These are phyloP conservation scores for Lactifluus volemus DNA, from an alignment of 768 basidiomycete species.

Conservation along the genomic window DNA sequence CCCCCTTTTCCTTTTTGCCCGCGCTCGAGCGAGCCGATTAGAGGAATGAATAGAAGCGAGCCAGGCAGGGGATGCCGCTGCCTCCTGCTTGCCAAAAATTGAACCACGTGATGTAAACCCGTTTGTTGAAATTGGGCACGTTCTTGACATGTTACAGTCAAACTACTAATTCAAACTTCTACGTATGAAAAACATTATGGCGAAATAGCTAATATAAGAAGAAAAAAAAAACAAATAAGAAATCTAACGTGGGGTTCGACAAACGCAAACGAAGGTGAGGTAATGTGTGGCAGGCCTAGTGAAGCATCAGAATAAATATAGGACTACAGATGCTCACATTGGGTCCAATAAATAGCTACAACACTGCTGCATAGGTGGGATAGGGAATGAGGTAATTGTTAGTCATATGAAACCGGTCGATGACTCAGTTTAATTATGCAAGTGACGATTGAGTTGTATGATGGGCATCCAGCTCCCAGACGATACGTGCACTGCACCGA, in stretches of 20 bases:
- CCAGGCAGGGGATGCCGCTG: too few relatives aligned
- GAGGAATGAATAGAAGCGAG: too few relatives aligned
- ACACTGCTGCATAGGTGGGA: too few relatives aligned
- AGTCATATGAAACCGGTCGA: neutral
- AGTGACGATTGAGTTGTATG: constrained; percentile 18
- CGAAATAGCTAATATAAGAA: neutral
- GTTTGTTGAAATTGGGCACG: too few relatives aligned
- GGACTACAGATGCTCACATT: neutral
- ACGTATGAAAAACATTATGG: neutral
- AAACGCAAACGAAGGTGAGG: neutral
- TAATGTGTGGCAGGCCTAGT: too few relatives aligned
- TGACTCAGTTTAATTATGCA: neutral
- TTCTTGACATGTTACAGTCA: too few relatives aligned
- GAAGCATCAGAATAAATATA: neutral
- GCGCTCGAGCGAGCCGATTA: too few relatives aligned
- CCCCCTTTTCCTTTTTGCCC: too few relatives aligned
- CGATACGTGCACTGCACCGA: constrained; percentile 19
- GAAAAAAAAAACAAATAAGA: neutral
- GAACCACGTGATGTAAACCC: too few relatives aligned
- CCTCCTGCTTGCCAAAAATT: too few relatives aligned
- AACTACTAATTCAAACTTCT: too few relatives aligned
- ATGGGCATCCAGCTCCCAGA: constrained; percentile 21
- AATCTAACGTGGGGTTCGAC: neutral
- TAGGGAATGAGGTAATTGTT: neutral
- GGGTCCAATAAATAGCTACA: neutral